These are phyloP conservation scores for Annulohypoxylon moriforme DNA, from an alignment of 495 filamentous ascomycete species.

Conservation along the genomic window DNA sequence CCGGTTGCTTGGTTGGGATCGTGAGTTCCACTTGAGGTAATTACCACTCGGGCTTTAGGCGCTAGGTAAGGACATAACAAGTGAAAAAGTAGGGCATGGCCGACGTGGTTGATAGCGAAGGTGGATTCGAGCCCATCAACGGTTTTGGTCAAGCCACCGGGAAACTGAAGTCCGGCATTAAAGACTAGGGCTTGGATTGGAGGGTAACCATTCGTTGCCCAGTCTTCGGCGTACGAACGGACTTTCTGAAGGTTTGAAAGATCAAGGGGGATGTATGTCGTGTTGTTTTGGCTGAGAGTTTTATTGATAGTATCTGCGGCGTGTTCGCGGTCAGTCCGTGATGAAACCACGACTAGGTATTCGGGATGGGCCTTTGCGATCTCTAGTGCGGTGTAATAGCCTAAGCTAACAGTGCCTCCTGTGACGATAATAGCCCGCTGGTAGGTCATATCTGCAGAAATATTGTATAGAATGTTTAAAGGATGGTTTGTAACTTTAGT, in stretches of 20 bases:
- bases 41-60: constrained; percentile 59
- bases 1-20: constrained; percentile 50
- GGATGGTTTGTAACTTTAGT: not conserved
- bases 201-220: constrained; percentile 48
- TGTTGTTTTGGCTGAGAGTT: constrained; percentile 51
- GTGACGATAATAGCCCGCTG: constrained; percentile 61
- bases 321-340: constrained; percentile 53
- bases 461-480: not conserved
- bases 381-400: constrained; percentile 58
- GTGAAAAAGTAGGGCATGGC: constrained; percentile 71
- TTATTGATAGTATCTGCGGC: constrained; percentile 56
- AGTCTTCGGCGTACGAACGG: constrained; percentile 52
- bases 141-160: constrained; percentile 46
- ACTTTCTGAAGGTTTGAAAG: constrained; percentile 53
- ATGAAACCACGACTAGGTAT: constrained; percentile 56
- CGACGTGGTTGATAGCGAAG: constrained; percentile 45
- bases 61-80: constrained; percentile 68
- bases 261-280: constrained; percentile 55
- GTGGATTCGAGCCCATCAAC: constrained; percentile 55
- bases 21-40: constrained; percentile 52
- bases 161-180: constrained; percentile 60
- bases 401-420: constrained; percentile 60
- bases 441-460: constrained; percentile 19
- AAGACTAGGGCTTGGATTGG: constrained; percentile 57
- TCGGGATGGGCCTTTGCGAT: constrained; percentile 58